A percentile compares a stretch with the other conserved stretches of the same genome.
Conservation (phyloP, 2,329 filamentous ascomycete genomes). For the Paecilomyces dactylethromorphus region DNA sequence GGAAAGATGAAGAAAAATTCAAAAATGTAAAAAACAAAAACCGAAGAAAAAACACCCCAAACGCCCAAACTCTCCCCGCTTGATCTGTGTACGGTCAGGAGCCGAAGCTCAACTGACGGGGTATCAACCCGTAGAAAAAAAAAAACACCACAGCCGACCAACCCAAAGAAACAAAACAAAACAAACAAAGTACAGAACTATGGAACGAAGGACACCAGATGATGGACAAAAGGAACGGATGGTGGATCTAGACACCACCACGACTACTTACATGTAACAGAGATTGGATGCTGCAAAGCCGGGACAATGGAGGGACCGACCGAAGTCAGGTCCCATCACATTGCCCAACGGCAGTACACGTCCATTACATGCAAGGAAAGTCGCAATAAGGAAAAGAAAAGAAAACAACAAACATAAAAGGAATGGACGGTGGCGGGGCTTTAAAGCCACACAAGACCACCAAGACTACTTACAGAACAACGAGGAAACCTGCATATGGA, state of each 20-base stretch:
- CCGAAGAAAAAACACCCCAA: background rate
- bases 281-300: background rate
- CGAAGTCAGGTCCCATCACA: conserved; percentile 1
- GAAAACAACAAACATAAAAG: background rate
- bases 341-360: background rate
- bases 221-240: background rate
- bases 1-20: background rate
- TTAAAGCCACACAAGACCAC: conserved; percentile 1
- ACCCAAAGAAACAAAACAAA: background rate
- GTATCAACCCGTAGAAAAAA: conserved; percentile 8
- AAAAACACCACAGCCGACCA: conserved; percentile 1
- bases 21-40: background rate
- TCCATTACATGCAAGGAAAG: background rate
- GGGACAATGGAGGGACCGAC: conserved; percentile 1
- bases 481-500: background rate
- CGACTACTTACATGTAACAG: conserved; percentile 1
- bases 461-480: background rate
- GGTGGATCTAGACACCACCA: background rate
- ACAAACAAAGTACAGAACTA: background rate
- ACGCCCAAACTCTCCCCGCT: background rate
- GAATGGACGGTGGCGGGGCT: background rate
- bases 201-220: background rate
- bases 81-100: conserved; percentile 11
- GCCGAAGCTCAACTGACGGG: conserved; percentile 15
- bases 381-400: background rate